Evolutionary conservation across 164 flowering plant genomes (phyloP).

Genomic region (Magnolia officinalis): DNA sequence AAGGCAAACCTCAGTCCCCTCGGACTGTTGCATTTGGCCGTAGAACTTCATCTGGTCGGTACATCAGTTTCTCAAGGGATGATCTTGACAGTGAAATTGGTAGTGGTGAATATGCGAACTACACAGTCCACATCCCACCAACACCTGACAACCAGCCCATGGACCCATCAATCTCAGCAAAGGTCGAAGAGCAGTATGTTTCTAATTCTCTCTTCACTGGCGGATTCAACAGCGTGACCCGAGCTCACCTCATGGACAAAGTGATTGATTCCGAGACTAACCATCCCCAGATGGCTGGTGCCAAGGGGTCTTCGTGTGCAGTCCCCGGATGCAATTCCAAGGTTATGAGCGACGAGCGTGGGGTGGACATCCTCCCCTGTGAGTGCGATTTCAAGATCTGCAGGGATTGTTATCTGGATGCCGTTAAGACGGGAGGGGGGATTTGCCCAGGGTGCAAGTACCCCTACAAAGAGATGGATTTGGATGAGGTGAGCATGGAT

Average conservation of each 20-base stretch:
- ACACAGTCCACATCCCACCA: conserved; percentile 60
- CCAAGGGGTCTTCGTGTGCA: conserved; percentile 54
- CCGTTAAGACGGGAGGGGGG: conserved; percentile 41
- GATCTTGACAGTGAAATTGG: conserved; percentile 56
- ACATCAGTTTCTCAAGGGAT: conserved; percentile 48
- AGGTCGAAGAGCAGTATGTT: conserved; percentile 69
- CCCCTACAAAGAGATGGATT: conserved; percentile 37
- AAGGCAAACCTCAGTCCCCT: conserved; percentile 15
- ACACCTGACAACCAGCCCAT: conserved; percentile 67
- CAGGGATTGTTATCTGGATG: conserved; percentile 55
- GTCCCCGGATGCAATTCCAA: conserved; percentile 53
- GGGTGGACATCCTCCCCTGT: conserved; percentile 59
- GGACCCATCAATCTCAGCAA: conserved; percentile 44
- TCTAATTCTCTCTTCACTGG: conserved; percentile 64
- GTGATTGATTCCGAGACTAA: conserved; percentile 53
- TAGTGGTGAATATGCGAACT: conserved; percentile 37
- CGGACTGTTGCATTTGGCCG: conserved; percentile 40
- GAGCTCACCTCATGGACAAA: conserved; percentile 70
- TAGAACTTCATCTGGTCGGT: conserved; percentile 57
- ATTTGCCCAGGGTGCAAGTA: conserved; percentile 63
- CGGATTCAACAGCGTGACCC: conserved; percentile 54
- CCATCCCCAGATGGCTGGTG: conserved; percentile 77
- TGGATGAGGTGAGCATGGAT: conserved; percentile 31
- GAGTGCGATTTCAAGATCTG: conserved; percentile 62
- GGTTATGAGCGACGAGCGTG: conserved; percentile 60